These are phyloP conservation scores for Pseudogymnoascus sp. DNA, from an alignment of 2,329 filamentous ascomycete genomes.

Conservation along the genomic window DNA sequence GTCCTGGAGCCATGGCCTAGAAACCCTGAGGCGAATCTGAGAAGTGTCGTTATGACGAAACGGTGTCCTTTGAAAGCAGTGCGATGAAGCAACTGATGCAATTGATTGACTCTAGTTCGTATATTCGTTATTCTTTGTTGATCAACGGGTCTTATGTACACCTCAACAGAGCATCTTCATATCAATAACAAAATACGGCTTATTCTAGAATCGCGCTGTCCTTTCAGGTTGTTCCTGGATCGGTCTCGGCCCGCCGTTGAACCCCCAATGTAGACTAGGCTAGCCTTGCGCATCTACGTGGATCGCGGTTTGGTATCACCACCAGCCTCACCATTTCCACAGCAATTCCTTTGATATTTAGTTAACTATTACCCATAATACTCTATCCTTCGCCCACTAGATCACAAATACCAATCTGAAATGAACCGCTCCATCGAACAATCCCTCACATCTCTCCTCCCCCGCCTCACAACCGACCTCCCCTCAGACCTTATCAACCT, in stretches of 20 bases:
- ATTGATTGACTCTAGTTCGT: background rate
- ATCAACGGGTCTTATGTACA: background rate
- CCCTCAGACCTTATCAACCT: constrained; percentile 66
- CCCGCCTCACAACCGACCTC: constrained; percentile 61
- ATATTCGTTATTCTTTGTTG: background rate
- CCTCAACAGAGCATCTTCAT: background rate
- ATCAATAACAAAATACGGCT: background rate
- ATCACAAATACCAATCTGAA: background rate
- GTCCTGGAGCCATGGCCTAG: background rate
- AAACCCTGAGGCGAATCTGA: background rate
- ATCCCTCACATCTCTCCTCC: constrained; percentile 66
- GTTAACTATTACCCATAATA: background rate
- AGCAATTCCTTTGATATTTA: background rate
- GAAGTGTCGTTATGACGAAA: background rate
- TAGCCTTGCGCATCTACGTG: background rate
- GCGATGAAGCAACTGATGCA: background rate
- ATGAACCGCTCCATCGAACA: constrained; percentile 75
- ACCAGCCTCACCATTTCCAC: constrained; percentile 7
- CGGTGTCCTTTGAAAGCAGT: background rate
- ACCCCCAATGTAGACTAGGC: constrained; percentile 1
- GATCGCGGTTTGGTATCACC: constrained; percentile 4
- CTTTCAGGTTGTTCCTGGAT: constrained; percentile 9
- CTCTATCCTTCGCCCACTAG: background rate
- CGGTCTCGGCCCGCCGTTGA: background rate
- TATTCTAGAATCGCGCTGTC: background rate